Evolutionary conservation across 2,329 filamentous ascomycete genomes (phyloP).

Genomic region (Penicillium expansum): DNA sequence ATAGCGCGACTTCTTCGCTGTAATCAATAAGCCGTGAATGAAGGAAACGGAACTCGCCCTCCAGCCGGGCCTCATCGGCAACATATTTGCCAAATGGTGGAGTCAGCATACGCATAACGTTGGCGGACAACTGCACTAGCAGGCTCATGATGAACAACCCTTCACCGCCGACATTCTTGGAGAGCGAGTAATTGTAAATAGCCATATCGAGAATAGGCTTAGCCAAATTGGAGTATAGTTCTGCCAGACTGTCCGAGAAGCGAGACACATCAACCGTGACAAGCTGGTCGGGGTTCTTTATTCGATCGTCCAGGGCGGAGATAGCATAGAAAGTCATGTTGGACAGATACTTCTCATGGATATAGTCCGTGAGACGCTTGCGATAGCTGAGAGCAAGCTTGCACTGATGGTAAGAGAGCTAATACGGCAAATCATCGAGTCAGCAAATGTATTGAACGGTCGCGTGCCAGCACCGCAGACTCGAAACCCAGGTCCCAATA

Average conservation of each 20-base stretch:
- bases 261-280: constrained; percentile 96
- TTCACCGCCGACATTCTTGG: constrained; percentile 91
- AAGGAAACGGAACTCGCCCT: constrained; percentile 94
- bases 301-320: constrained; percentile 89
- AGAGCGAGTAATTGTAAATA: constrained; percentile 93
- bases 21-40: constrained; percentile 95
- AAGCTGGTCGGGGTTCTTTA: constrained; percentile 97
- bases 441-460: constrained; percentile 9
- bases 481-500: neutral
- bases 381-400: constrained; percentile 91
- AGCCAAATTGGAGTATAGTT: constrained; percentile 92
- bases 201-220: constrained; percentile 94
- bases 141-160: constrained; percentile 93
- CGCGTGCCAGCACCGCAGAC: neutral
- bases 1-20: constrained; percentile 90
- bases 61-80: constrained; percentile 87
- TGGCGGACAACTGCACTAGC: constrained; percentile 87
- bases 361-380: constrained; percentile 86
- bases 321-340: constrained; percentile 98
- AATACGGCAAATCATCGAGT: constrained; percentile 11
- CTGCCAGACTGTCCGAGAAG: constrained; percentile 91
- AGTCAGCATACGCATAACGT: constrained; percentile 88
- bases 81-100: constrained; percentile 98
- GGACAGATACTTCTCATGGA: constrained; percentile 94
- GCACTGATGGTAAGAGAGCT: constrained; percentile 96